Conservation (phyloP, 208 protist genomes). For the Acanthamoeba triangularis region DNA sequence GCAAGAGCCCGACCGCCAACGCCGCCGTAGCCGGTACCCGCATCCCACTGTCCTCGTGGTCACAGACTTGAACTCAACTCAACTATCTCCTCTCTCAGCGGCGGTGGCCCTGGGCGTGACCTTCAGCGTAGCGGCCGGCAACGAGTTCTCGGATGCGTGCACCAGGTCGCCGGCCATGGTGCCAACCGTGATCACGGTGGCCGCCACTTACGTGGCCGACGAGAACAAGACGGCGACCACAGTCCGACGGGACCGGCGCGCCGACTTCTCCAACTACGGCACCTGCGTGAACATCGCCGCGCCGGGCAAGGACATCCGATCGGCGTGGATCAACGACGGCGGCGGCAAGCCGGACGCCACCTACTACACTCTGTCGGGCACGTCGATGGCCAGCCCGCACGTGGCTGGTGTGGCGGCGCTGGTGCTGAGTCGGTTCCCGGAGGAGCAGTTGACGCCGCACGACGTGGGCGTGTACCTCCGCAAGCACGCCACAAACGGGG, state of each 20-base stretch:
- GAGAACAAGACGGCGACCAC: not conserved
- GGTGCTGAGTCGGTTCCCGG: conserved; percentile 31
- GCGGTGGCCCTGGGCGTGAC: conserved; percentile 60
- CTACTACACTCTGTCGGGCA: conserved; percentile 19
- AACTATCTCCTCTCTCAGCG: not conserved
- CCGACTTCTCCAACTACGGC: conserved; percentile 78
- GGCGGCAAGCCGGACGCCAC: not conserved
- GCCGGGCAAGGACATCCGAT: conserved; percentile 61
- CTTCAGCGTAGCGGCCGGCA: conserved; percentile 77
- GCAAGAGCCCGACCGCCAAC: conserved; percentile 65
- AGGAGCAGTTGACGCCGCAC: not conserved
- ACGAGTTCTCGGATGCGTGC: conserved; percentile 70
- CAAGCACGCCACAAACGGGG: not conserved
- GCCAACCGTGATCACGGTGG: conserved; percentile 57
- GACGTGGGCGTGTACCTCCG: conserved; percentile 9
- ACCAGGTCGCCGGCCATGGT: conserved; percentile 29
- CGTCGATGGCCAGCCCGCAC: conserved; percentile 21
- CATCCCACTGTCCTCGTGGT: no score
- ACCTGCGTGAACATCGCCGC: conserved; percentile 58
- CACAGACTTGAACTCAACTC: not conserved
- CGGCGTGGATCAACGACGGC: conserved; percentile 59
- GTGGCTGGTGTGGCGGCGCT: conserved; percentile 53
- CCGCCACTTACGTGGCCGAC: conserved; percentile 37
- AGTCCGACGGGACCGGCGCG: not conserved
- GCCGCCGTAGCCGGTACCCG: conserved; percentile 52